A percentile compares a stretch with the other conserved stretches of the same genome.
Evolutionary conservation across 352 stramenopile genomes (phyloP).

Genomic region (Aphanomyces cochlioides): DNA sequence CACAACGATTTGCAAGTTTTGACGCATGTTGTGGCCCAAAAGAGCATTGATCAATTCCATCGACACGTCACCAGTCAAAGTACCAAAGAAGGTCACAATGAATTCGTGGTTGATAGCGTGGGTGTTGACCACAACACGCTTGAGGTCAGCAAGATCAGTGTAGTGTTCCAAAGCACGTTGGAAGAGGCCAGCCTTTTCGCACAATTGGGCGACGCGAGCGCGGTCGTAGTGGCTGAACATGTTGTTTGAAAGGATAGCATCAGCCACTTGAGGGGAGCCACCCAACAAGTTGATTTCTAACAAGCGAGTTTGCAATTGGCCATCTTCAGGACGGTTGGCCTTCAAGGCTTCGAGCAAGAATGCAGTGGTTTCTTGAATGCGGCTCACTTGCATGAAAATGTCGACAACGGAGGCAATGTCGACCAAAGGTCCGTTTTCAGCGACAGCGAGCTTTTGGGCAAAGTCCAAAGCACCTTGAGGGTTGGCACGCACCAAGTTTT

Average conservation of each 20-base stretch:
- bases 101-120: conserved; percentile 96
- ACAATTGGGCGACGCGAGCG: conserved; percentile 96
- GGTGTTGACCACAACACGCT: conserved; percentile 91
- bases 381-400: conserved; percentile 99
- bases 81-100: conserved; percentile 98
- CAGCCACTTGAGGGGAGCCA: conserved; percentile 97
- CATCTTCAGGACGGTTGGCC: conserved; percentile 98
- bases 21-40: conserved; percentile 95
- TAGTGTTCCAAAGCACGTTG: conserved; percentile 99
- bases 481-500: conserved; percentile 98
- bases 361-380: conserved; percentile 98
- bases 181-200: conserved; percentile 97
- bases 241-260: conserved; percentile 99
- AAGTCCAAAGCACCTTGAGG: conserved; percentile 97
- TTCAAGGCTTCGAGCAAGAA: conserved; percentile 99
- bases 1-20: conserved; percentile 99
- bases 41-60: conserved; percentile 99
- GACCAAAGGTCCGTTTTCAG: conserved; percentile 92
- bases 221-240: conserved; percentile 99
- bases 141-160: conserved; percentile 97
- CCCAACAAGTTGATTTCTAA: conserved; percentile 99
- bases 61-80: conserved; percentile 95
- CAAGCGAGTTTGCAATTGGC: conserved; percentile 98
- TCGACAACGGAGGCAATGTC: conserved; percentile 99
- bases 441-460: conserved; percentile 96